Base-by-base conservation (phyloP, 164 flowering plant genomes). In the Chimonanthus praecox region DNA sequence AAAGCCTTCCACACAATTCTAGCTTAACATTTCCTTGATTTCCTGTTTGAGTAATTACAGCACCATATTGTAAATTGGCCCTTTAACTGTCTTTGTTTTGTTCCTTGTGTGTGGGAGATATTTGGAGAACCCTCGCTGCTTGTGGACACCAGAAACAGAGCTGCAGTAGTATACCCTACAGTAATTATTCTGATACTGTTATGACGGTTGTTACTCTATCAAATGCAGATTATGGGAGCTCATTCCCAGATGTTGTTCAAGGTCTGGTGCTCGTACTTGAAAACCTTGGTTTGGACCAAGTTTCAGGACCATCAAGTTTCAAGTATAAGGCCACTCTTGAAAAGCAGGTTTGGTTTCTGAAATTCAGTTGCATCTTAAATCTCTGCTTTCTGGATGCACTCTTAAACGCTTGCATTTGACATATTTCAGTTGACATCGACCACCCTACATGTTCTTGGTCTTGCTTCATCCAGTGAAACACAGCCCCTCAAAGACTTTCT, bases 181-280 rank as follows among this genome's bases (percentile, higher is more conserved):
- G 47, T 5, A 44, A 6, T 66, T 13, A 7, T 20, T 66, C 43
- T 66, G 49, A 66, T 46, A 66, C n/a, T 46, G 49, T 45, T 44
- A 44, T 44, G 15, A 44, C 8, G 20, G 21, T 18, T 5, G 16
- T 63, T n/a, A 58, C 45, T 67, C 62, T 66, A 54, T 10, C 6
- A 9, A 66, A 66, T 83, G 85, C 88, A 94, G 98, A 85, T 80
- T 94, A 90, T 84, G 97, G 99, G n/a, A 81, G 78, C 49, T 92
- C 94, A 18, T 92, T 87, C 80, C 72, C 89, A 16, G 95, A 92
- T 84, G 89, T 92, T 60, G 77, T 94, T 68, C 89, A 89, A 82
- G 88, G 92, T 72, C 80, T 94, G 77, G 85, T 78, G 80, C 90
- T 83, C 83, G 76, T 85, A 61, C 77, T 90, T 71, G 97, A 91